These are phyloP conservation scores for Neoascochyta sp. DNA, from an alignment of 2,329 filamentous ascomycete species.

Conservation along the genomic window DNA sequence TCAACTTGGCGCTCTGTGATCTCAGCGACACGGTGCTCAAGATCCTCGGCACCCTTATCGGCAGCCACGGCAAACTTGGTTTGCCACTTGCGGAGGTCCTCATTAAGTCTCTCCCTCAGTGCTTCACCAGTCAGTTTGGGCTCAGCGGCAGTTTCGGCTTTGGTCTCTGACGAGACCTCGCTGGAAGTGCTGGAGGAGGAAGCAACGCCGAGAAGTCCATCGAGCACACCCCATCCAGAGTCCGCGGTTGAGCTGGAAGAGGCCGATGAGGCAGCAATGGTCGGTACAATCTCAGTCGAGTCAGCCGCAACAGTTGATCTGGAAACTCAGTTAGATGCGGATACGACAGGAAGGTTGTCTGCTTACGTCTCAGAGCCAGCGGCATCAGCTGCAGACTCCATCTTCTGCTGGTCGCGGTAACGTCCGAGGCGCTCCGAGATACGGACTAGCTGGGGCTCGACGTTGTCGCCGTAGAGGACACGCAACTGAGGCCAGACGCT, in stretches of 20 bases:
- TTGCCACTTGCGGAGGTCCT: constrained; percentile 82
- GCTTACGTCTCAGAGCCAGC: constrained; percentile 41
- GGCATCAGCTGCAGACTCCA: constrained; percentile 57
- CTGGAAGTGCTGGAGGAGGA: constrained; percentile 19
- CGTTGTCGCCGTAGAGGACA: constrained; percentile 80
- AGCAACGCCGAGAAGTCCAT: constrained; percentile 29
- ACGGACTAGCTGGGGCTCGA: constrained; percentile 89
- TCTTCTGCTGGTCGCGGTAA: constrained; percentile 62
- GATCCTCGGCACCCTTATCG: constrained; percentile 72
- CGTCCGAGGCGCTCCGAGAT: constrained; percentile 86
- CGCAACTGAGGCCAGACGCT: constrained; percentile 78
- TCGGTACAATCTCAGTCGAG: constrained; percentile 16
- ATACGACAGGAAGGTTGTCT: neutral
- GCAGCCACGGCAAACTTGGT: constrained; percentile 81
- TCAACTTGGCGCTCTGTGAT: constrained; percentile 70
- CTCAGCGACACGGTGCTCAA: constrained; percentile 60
- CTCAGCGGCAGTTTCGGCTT: constrained; percentile 12
- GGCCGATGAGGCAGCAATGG: constrained; percentile 13
- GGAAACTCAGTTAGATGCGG: constrained; percentile 6
- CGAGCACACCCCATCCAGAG: constrained; percentile 29
- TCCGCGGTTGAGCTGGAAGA: constrained; percentile 19
- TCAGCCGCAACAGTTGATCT: constrained; percentile 14
- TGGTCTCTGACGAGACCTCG: too few species aligned
- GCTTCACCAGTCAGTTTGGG: constrained; percentile 34
- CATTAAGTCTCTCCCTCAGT: constrained; percentile 60